Base-by-base conservation (phyloP, 1,284 basidiomycete genomes). In the Rhodotorula sp. region DNA sequence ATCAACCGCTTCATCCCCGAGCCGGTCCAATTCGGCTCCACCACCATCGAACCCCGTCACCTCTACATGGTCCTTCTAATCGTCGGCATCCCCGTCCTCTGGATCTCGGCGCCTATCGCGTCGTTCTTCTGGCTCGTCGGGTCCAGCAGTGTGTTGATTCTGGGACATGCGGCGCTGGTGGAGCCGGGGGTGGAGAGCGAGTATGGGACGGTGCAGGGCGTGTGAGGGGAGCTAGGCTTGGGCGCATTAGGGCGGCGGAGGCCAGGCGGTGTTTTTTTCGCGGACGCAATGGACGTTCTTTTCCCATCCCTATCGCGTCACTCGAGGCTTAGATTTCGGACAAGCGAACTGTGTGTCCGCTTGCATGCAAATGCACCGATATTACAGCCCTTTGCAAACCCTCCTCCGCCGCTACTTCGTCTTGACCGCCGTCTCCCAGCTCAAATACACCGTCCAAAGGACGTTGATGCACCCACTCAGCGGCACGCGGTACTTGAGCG, bases 141-240 rank as follows among this genome's bases (percentile, higher is more conserved):
- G 22, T 77, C 76, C 61, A 77, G 76, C 24, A 76, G 78, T 8
- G 72, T 82, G 76, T 61, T 80, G 24, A 69, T 94, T 77, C 83
- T 94, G 67, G 87, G 84, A 4, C 92, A 94, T 77, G 92, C 92
- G 2, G 86, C 84, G 66, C 77, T 94, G 70, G 86, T 94, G 71
- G 92, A 94, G 80, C 92, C 91, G 16, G 92, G 92, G 28, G 86
- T 94, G 68, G 90, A 92, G 81, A 91, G 89, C 82, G 92, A 94
- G 80, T 94, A 94, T 75, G 87, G 90, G 13, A 80, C 83, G 56
- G 89, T 93, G 37, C 85, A 89, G 80, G 63, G 68, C 6, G 73
- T 74, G 18, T 74, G 57, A 68, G 26, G 13, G 9, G 26, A 4
- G 22, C 20, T 16, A 5, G 52, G 37, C 20, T 24, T 9, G 16